Evolutionary conservation across 1,139 yeast species (phyloP).

Genomic region (Sugiyamaella novakii): DNA sequence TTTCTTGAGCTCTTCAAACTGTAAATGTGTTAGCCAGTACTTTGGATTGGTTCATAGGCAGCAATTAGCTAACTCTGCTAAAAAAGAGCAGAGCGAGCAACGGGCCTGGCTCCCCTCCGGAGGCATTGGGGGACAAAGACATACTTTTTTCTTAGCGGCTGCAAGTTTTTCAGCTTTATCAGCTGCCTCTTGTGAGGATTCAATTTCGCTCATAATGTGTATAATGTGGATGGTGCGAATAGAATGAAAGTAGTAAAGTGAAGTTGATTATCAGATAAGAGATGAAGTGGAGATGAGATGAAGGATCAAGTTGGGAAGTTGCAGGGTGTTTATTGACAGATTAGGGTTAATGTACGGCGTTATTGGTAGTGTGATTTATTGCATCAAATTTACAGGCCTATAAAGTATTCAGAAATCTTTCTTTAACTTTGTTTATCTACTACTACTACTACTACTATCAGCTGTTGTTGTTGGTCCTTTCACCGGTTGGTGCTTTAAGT

Average conservation of each 20-base stretch:
- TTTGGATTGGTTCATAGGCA: too few species aligned
- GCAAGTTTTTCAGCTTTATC: slow-evolving; percentile 60
- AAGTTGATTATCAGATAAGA: background rate
- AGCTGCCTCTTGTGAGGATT: slow-evolving; percentile 29
- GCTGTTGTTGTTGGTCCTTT: too few species aligned
- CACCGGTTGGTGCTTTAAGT: background rate
- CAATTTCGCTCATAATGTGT: slow-evolving; percentile 8
- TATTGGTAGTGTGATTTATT: too few species aligned
- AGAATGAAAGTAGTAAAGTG: background rate
- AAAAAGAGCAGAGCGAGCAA: too few species aligned
- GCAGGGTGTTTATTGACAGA: slow-evolving; percentile 2
- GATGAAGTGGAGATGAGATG: background rate
- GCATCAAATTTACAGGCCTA: slow-evolving; percentile 5
- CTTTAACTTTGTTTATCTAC: too few species aligned
- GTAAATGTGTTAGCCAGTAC: slow-evolving; percentile 15
- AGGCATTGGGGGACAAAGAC: too few species aligned
- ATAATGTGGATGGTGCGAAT: background rate
- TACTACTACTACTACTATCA: too few species aligned
- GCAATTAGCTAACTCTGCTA: too few species aligned
- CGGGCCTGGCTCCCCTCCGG: background rate
- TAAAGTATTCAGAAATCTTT: too few species aligned
- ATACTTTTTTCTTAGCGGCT: slow-evolving; percentile 61
- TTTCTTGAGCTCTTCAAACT: slow-evolving; percentile 64
- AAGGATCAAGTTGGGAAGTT: slow-evolving; percentile 6
- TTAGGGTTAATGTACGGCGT: slow-evolving; percentile 1